Conservation (phyloP, 345 rosid genomes). For the Rubroshorea leprosula region DNA sequence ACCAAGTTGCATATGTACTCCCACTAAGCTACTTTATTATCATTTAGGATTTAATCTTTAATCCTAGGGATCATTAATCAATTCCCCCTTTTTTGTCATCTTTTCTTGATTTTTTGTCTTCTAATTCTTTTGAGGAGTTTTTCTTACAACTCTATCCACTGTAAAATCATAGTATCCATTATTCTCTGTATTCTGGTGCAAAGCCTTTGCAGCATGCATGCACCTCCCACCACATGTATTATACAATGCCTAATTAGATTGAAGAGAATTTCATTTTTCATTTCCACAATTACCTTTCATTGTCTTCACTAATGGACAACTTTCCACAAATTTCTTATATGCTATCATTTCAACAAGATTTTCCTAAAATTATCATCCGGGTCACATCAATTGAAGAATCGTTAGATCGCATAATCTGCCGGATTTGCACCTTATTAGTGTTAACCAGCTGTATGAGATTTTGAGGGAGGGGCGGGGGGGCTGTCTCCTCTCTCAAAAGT, state of each 20-base stretch:
- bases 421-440: conserved; percentile 46
- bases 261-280: neutral
- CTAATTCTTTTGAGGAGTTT: conserved; percentile 20
- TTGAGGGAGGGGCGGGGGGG: neutral
- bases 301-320: conserved; percentile 1
- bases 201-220: conserved; percentile 14
- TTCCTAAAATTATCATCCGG: neutral
- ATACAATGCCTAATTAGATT: conserved; percentile 31
- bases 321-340: too few species aligned
- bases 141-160: conserved; percentile 24
- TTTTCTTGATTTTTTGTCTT: neutral
- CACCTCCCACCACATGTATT: conserved; percentile 29
- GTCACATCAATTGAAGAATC: conserved; percentile 28
- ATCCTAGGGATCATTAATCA: neutral
- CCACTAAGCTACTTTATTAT: neutral
- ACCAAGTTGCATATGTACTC: conserved; percentile 14
- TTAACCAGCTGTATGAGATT: conserved; percentile 81
- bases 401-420: conserved; percentile 37
- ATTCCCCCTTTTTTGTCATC: neutral
- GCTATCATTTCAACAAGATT: too few species aligned
- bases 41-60: neutral
- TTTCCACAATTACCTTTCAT: too few species aligned
- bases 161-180: conserved; percentile 30
- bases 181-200: conserved; percentile 31
- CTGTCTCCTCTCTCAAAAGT: too few species aligned